These are phyloP conservation scores for Orbilia oligospora DNA, from an alignment of 2,329 filamentous ascomycete species.

Conservation along the genomic window DNA sequence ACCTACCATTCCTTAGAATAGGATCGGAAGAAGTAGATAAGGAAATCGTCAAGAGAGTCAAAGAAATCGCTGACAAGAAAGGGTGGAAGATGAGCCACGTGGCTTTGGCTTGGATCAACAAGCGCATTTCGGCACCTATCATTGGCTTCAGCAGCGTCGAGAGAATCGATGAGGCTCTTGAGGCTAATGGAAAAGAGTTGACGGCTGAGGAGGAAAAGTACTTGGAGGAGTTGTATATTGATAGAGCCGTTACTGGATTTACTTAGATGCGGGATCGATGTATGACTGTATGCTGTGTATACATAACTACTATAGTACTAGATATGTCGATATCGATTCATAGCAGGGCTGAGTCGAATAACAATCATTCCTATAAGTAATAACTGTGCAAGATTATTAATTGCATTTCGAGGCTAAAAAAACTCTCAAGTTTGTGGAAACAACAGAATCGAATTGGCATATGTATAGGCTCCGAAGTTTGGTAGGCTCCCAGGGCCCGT, in stretches of 20 bases:
- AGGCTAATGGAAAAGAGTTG: slow-evolving; percentile 69
- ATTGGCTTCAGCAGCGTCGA: slow-evolving; percentile 74
- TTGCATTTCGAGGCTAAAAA: no score
- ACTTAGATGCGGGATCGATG: slow-evolving; percentile 24
- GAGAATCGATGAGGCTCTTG: slow-evolving; percentile 75
- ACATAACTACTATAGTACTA: background rate
- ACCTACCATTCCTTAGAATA: slow-evolving; percentile 66
- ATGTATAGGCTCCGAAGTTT: no score
- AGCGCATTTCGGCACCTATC: slow-evolving; percentile 73
- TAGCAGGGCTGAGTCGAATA: background rate
- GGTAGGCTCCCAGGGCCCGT: no score
- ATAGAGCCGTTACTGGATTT: slow-evolving; percentile 69
- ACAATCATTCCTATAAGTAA: no score
- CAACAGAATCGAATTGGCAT: no score
- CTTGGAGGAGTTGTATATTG: slow-evolving; percentile 75
- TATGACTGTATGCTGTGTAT: background rate
- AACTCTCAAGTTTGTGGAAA: no score
- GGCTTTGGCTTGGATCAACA: slow-evolving; percentile 75
- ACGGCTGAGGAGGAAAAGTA: slow-evolving; percentile 74
- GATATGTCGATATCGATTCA: background rate
- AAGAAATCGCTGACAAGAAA: slow-evolving; percentile 74
- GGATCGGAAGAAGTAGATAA: slow-evolving; percentile 70
- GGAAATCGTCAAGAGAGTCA: slow-evolving; percentile 72
- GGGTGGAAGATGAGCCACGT: slow-evolving; percentile 76
- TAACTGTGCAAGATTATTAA: no score